Evolutionary conservation across 108 stramenopile species (phyloP).

Genomic region (Cyclotella choctawhatcheeana): DNA sequence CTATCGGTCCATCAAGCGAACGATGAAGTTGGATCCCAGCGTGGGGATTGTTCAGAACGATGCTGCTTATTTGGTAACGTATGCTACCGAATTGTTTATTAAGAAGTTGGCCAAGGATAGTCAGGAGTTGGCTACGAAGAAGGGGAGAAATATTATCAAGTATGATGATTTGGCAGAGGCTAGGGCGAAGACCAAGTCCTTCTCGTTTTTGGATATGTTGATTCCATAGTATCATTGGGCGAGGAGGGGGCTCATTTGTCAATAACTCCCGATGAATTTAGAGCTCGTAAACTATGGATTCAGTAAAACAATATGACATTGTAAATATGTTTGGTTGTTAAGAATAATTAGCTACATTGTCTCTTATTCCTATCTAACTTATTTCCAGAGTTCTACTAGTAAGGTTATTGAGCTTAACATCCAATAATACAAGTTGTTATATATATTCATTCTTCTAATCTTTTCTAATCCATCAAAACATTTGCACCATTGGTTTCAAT

Average conservation of each 20-base stretch:
- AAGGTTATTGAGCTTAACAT: neutral
- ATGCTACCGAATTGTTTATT: slow-evolving; percentile 79
- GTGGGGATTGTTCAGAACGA: slow-evolving; percentile 90
- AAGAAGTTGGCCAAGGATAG: slow-evolving; percentile 76
- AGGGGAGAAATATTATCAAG: slow-evolving; percentile 77
- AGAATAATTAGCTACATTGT: too few relatives aligned
- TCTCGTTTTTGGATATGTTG: slow-evolving; percentile 74
- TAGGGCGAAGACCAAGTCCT: slow-evolving; percentile 65
- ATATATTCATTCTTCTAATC: neutral
- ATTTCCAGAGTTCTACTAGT: too few relatives aligned
- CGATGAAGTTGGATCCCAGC: slow-evolving; percentile 84
- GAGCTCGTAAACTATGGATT: too few relatives aligned
- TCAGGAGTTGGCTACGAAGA: slow-evolving; percentile 62
- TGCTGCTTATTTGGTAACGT: slow-evolving; percentile 80
- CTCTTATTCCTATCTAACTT: too few relatives aligned
- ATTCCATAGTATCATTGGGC: too few relatives aligned
- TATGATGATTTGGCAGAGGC: slow-evolving; percentile 91
- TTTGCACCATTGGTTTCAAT: slow-evolving; percentile 60
- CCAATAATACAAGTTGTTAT: neutral
- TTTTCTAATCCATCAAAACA: slow-evolving; percentile 1
- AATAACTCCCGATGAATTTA: too few relatives aligned
- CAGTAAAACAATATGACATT: too few relatives aligned
- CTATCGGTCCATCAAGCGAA: slow-evolving; percentile 81
- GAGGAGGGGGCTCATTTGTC: too few relatives aligned
- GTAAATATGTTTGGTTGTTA: too few relatives aligned